A percentile compares a stretch with the other conserved stretches of the same genome.
phyloP scores from a whole-genome alignment of 345 rosid species.

The Aethionema arabicum region DNA sequence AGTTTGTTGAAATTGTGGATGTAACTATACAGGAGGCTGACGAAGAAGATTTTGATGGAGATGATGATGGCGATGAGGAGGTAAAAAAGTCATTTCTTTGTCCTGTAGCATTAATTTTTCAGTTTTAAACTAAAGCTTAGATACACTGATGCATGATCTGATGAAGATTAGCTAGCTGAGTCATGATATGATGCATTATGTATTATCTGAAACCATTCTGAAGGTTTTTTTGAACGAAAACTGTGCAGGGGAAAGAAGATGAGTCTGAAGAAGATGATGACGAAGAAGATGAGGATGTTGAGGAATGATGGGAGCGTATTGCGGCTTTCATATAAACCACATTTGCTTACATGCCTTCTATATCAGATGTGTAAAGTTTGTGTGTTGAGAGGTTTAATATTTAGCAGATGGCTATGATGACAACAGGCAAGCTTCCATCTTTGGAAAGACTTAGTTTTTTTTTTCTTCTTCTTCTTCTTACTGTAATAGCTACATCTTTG shows the following conservation, averaged over 20 bases:
- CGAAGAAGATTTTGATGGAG: conserved; percentile 60
- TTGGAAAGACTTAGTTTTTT: conserved; percentile 11
- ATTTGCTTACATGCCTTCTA: conserved; percentile 31
- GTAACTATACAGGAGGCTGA: conserved; percentile 57
- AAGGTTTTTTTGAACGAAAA: conserved; percentile 9
- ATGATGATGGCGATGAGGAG: conserved; percentile 57
- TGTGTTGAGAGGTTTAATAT: conserved; percentile 16
- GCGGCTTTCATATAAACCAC: conserved; percentile 15
- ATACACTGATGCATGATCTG: conserved; percentile 5
- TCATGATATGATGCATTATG: not conserved
- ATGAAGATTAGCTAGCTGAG: conserved; percentile 1
- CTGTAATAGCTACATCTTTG: conserved; percentile 19
- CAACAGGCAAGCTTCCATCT: conserved; percentile 1
- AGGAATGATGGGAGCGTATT: conserved; percentile 25
- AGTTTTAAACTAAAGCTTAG: not conserved
- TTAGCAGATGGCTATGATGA: conserved; percentile 16
- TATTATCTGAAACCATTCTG: conserved; percentile 4
- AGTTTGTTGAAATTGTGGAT: conserved; percentile 14
- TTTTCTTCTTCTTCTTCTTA: not conserved
- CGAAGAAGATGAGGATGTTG: conserved; percentile 38
- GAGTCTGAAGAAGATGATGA: conserved; percentile 59
- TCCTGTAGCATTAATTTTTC: conserved; percentile 4
- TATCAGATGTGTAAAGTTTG: conserved; percentile 30
- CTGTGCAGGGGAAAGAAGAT: conserved; percentile 52
- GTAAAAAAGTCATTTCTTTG: conserved; percentile 28